phyloP scores from a whole-genome alignment of 169 alveolate genomes.

The Cryptosporidium muris region DNA sequence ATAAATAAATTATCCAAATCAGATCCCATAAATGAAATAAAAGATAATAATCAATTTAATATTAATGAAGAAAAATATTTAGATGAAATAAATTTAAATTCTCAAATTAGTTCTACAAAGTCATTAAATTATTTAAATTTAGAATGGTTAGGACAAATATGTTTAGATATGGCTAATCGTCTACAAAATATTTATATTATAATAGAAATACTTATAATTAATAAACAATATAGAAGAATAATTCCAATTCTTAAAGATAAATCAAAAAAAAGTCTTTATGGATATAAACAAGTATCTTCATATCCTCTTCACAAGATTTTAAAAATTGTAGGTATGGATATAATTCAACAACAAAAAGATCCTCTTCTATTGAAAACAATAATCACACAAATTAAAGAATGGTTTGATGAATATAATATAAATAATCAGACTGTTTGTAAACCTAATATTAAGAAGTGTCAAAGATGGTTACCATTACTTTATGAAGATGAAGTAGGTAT shows the following conservation, averaged over 20 bases:
- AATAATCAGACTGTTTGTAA: conserved; percentile 7
- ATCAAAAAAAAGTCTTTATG: conserved; percentile 11
- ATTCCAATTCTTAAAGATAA: conserved; percentile 7
- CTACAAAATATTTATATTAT: conserved; percentile 11
- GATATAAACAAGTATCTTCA: conserved; percentile 9
- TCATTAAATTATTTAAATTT: conserved; percentile 18
- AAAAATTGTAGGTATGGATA: conserved; percentile 34
- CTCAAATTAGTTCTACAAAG: not conserved
- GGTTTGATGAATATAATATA: conserved; percentile 2
- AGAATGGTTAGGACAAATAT: conserved; percentile 47
- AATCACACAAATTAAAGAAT: conserved; percentile 7
- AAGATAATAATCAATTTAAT: not conserved
- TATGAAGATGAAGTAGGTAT: not conserved
- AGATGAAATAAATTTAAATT: not conserved
- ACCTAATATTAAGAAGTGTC: conserved; percentile 33
- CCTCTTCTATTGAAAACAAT: conserved; percentile 17
- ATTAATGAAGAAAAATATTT: not conserved
- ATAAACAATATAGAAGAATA: conserved; percentile 47
- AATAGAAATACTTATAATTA: conserved; percentile 2
- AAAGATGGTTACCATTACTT: conserved; percentile 55
- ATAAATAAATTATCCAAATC: not conserved
- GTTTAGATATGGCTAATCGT: conserved; percentile 52
- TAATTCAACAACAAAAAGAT: conserved; percentile 2
- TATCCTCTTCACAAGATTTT: conserved; percentile 38
- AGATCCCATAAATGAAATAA: not conserved